These are phyloP conservation scores for Neolentinus lepideus DNA, from an alignment of 1,284 basidiomycete species.

Conservation along the genomic window DNA sequence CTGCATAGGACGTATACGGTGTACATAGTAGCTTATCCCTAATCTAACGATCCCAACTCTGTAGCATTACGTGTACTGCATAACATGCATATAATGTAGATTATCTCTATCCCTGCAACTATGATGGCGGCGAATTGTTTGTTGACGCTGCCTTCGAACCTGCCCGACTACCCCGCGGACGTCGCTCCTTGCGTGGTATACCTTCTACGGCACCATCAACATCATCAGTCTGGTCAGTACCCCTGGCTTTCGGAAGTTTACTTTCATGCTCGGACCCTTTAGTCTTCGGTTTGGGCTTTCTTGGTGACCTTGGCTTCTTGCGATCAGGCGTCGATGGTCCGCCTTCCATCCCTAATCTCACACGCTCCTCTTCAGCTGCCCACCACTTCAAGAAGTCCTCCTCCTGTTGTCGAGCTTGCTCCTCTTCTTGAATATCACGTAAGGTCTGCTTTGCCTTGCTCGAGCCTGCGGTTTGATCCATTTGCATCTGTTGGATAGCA, in stretches of 20 bases:
- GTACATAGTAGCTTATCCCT: not conserved
- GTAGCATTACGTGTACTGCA: not conserved
- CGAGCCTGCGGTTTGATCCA: slow-evolving; percentile 37
- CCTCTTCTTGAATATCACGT: slow-evolving; percentile 83
- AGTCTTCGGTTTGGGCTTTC: not conserved
- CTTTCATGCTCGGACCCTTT: not conserved
- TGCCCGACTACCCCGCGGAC: not conserved
- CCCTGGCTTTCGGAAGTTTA: not conserved
- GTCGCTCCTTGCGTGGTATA: not conserved
- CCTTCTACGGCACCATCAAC: not conserved
- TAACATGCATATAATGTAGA: not conserved
- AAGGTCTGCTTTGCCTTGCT: slow-evolving; percentile 55
- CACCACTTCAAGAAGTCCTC: slow-evolving; percentile 83
- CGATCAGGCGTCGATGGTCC: not conserved
- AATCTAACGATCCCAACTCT: slow-evolving; percentile 1
- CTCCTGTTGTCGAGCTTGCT: slow-evolving; percentile 57
- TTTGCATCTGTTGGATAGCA: slow-evolving; percentile 78
- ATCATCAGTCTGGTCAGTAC: too few relatives aligned
- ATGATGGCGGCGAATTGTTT: not conserved
- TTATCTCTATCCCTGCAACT: not conserved
- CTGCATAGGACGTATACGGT: not conserved
- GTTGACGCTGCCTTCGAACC: not conserved
- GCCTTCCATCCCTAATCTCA: slow-evolving; percentile 35
- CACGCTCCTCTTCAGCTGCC: slow-evolving; percentile 71
- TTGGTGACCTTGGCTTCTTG: not conserved